Conservation (phyloP, 306 rosid species). For the Heteromeles arbutifolia region DNA sequence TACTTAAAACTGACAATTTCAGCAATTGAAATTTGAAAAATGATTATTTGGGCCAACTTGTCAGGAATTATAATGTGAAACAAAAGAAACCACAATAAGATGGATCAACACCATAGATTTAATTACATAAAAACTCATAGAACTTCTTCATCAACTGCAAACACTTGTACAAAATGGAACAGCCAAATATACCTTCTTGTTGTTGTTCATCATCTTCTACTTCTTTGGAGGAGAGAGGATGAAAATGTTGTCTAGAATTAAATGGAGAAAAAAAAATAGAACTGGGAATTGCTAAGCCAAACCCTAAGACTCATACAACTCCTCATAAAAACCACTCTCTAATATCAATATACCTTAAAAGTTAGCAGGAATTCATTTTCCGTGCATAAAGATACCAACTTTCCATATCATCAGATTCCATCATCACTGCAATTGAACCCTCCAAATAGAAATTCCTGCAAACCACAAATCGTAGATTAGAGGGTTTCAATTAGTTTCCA, state of each 20-base stretch:
- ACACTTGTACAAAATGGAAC: constrained; percentile 45
- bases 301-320: background rate
- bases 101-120: constrained; percentile 12
- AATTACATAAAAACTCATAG: constrained; percentile 17
- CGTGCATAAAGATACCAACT: constrained; percentile 7
- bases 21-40: no score
- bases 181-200: constrained; percentile 2
- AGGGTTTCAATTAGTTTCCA: background rate
- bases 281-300: constrained; percentile 24
- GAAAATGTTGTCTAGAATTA: background rate
- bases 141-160: constrained; percentile 35
- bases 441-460: constrained; percentile 47
- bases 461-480: background rate
- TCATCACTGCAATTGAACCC: constrained; percentile 33
- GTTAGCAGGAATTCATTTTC: constrained; percentile 10
- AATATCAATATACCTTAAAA: background rate
- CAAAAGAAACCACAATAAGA: constrained; percentile 6
- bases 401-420: constrained; percentile 6
- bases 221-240: background rate
- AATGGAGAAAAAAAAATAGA: constrained; percentile 4
- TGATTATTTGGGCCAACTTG: no score
- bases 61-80: background rate
- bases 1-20: no score
- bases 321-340: background rate
- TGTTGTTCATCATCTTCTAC: constrained; percentile 7